Percentiles rank a stretch among this genome's conserved stretches.
Conservation (phyloP, 495 filamentous ascomycete genomes). For the Aspergillus sparsus region DNA sequence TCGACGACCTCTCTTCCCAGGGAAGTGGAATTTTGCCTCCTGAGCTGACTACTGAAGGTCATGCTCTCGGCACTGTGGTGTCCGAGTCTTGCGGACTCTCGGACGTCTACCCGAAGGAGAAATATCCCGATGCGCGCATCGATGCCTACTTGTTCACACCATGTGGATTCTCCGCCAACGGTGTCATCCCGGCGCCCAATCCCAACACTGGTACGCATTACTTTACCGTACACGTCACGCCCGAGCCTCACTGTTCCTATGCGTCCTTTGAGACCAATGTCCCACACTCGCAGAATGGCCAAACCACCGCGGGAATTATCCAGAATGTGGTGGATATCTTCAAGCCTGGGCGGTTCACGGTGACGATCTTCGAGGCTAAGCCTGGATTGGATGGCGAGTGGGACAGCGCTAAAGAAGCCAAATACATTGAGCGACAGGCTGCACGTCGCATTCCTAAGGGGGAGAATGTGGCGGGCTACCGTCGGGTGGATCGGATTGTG, state of each 20-base stretch:
- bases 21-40: slow-evolving; percentile 62
- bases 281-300: slow-evolving; percentile 82
- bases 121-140: slow-evolving; percentile 90
- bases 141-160: slow-evolving; percentile 97
- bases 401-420: slow-evolving; percentile 39
- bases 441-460: slow-evolving; percentile 63
- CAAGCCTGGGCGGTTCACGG: slow-evolving; percentile 92
- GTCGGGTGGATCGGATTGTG: slow-evolving; percentile 89
- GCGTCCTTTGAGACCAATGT: slow-evolving; percentile 99
- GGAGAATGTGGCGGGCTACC: slow-evolving; percentile 85
- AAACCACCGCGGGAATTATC: slow-evolving; percentile 85
- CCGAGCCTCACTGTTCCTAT: slow-evolving; percentile 97
- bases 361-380: slow-evolving; percentile 95
- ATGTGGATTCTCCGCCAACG: slow-evolving; percentile 98
- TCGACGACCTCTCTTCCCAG: slow-evolving; percentile 57
- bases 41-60: slow-evolving; percentile 86
- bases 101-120: slow-evolving; percentile 81
- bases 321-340: slow-evolving; percentile 95
- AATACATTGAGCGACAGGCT: slow-evolving; percentile 49
- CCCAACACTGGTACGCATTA: slow-evolving; percentile 75
- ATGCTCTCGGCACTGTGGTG: slow-evolving; percentile 89
- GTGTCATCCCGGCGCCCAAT: slow-evolving; percentile 81
- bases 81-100: slow-evolving; percentile 88
- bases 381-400: slow-evolving; percentile 44
- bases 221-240: slow-evolving; percentile 98